These are phyloP conservation scores for Calamus simplicifolius DNA, from an alignment of 176 grass and related monocot genomes.

Conservation along the genomic window DNA sequence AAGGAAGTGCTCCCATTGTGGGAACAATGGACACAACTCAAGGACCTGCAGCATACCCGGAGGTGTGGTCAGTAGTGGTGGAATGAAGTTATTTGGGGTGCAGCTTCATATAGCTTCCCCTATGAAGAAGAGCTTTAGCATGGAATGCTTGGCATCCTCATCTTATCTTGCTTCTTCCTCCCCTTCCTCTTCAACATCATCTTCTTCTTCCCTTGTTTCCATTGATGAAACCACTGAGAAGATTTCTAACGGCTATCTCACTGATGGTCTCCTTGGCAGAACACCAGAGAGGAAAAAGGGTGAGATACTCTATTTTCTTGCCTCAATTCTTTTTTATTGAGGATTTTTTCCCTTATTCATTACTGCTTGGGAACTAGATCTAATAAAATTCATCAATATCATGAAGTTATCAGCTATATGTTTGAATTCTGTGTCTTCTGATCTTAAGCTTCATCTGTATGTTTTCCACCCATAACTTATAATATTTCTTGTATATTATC, in stretches of 20 bases:
- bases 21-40: constrained; percentile 59
- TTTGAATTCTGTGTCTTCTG: too few relatives aligned
- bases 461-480: too few relatives aligned
- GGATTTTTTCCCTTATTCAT: too few relatives aligned
- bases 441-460: too few relatives aligned
- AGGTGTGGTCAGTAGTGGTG: constrained; percentile 6
- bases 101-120: constrained; percentile 42
- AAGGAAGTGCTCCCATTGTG: constrained; percentile 67
- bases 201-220: constrained; percentile 62
- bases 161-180: constrained; percentile 30
- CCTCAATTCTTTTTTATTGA: neutral
- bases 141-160: constrained; percentile 45
- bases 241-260: constrained; percentile 62
- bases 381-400: too few relatives aligned
- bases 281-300: constrained; percentile 87
- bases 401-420: too few relatives aligned
- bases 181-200: constrained; percentile 48
- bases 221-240: constrained; percentile 54
- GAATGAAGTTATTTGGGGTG: constrained; percentile 78
- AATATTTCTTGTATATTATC: too few relatives aligned
- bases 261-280: constrained; percentile 54
- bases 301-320: constrained; percentile 9
- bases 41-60: constrained; percentile 37
- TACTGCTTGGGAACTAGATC: too few relatives aligned
- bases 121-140: constrained; percentile 75